Percentiles rank a stretch among this genome's conserved stretches.
Conservation (phyloP, 208 protist genomes). For the Strigomonas galati region DNA sequence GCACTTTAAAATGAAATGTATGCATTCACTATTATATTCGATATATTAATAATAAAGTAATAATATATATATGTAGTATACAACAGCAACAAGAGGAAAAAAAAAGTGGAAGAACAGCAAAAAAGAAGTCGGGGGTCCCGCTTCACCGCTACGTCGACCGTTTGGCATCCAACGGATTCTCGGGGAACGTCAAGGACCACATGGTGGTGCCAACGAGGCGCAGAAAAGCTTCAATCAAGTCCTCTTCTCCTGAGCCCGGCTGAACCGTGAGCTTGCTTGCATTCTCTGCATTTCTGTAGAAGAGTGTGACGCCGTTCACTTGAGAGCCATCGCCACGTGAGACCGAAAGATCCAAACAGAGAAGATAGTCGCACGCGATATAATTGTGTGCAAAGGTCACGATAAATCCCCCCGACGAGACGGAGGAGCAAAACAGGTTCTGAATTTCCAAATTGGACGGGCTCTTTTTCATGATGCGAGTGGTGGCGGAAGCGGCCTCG, state of each 20-base stretch:
- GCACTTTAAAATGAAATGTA: too few species aligned
- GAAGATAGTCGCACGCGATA: background rate
- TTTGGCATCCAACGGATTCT: background rate
- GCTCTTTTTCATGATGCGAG: background rate
- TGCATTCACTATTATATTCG: too few species aligned
- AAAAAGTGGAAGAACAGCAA: slow-evolving; percentile 2
- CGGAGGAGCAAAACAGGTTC: background rate
- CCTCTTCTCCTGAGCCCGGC: background rate
- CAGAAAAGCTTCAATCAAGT: slow-evolving; percentile 5
- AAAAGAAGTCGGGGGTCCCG: too few species aligned
- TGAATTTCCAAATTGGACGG: background rate
- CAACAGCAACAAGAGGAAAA: background rate
- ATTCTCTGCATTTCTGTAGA: background rate
- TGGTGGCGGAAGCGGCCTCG: background rate
- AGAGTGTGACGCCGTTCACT: background rate
- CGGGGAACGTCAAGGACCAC: slow-evolving; percentile 13
- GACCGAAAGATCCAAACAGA: background rate
- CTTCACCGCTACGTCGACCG: too few species aligned
- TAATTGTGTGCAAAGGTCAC: background rate
- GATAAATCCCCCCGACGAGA: background rate
- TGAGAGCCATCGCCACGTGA: background rate
- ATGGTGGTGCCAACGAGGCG: slow-evolving; percentile 25
- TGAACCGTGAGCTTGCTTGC: background rate
- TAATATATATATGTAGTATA: too few species aligned
- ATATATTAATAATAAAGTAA: too few species aligned